A percentile compares a stretch with the other conserved stretches of the same genome.
These are phyloP conservation scores for Hippophae rhamnoides DNA, from an alignment of 306 rosid species.

Conservation along the genomic window DNA sequence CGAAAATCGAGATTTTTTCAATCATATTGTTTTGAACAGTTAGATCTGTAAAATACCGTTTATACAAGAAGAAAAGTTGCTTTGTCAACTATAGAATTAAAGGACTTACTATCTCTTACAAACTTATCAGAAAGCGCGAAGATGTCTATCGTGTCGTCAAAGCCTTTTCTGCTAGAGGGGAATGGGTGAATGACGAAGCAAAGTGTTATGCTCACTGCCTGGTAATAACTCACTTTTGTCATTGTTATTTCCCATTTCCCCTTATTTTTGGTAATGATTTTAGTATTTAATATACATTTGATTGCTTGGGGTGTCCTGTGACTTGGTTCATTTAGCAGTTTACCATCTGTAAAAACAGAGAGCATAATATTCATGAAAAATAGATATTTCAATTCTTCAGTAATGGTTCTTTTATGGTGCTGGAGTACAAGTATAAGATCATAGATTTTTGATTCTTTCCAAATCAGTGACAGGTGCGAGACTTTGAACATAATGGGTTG, in stretches of 20 bases:
- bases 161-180: constrained; percentile 60
- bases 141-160: constrained; percentile 73
- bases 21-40: neutral
- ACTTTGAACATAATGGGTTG: constrained; percentile 87
- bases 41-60: neutral
- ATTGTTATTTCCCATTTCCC: neutral
- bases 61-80: neutral
- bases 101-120: constrained; percentile 21
- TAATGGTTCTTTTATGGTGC: neutral
- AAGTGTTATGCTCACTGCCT: constrained; percentile 51
- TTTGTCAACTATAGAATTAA: constrained; percentile 21
- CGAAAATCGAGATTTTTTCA: neutral
- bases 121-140: constrained; percentile 67
- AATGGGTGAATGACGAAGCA: constrained; percentile 65
- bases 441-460: constrained; percentile 58
- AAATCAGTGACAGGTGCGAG: constrained; percentile 97
- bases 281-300: constrained; percentile 8
- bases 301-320: neutral
- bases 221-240: constrained; percentile 38
- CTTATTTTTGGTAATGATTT: constrained; percentile 9
- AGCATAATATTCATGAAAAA: neutral
- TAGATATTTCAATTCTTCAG: neutral
- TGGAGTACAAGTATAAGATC: no score
- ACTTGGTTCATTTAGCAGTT: neutral
- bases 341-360: constrained; percentile 6